Evolutionary conservation across 176 grass and related monocot species (phyloP), one percentile per base, ranked within the genome.

Genomic region (Lolium perenne): DNA sequence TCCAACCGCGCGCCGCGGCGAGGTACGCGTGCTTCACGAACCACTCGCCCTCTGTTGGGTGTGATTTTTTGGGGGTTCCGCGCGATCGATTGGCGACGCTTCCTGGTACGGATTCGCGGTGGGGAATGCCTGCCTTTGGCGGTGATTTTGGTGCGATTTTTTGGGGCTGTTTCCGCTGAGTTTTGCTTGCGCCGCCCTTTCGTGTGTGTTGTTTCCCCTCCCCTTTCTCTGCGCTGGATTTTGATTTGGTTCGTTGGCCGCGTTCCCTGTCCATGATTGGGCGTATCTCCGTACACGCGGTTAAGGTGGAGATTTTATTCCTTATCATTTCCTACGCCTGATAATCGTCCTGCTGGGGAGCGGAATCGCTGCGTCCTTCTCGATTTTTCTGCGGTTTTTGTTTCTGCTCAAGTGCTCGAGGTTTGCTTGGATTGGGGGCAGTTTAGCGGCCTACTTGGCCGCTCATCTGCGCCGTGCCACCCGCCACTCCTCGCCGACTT

Each of bases 21-120:
- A 86, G 83, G 88, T 89, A 89, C 58, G 55, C 15, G 51, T 55
- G 51, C 51, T 17, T 1, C 23, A 35, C 41, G 35, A 20, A 13
- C n/a, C 70, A 26, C 0, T 0, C 20, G 54, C 29, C 29, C 0
- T 38, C 51, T 18, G 63, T 78, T 41, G 1, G 43, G 21, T 26
- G n/a, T 1, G 32, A 10, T 15, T 82, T 76, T 48, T 13, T 16
- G 71, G 79, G 69, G 17, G 8, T 3, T 51, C 5, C 0, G 2
- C 7, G 20, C 6, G 79, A 68, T 73, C 32, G 87, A 35, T 29
- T 2, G 3, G 29, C 50, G 81, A 0, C 26, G 74, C 2, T 16
- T 70, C 40, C 8, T 43, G 10, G 41, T 55, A 3, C 43, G 0
- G 26, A 53, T 78, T 10, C 0, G 41, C 20, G 41, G 0, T 3